phyloP scores from a whole-genome alignment of 2,329 filamentous ascomycete species.

The Elsinoe perseae region DNA sequence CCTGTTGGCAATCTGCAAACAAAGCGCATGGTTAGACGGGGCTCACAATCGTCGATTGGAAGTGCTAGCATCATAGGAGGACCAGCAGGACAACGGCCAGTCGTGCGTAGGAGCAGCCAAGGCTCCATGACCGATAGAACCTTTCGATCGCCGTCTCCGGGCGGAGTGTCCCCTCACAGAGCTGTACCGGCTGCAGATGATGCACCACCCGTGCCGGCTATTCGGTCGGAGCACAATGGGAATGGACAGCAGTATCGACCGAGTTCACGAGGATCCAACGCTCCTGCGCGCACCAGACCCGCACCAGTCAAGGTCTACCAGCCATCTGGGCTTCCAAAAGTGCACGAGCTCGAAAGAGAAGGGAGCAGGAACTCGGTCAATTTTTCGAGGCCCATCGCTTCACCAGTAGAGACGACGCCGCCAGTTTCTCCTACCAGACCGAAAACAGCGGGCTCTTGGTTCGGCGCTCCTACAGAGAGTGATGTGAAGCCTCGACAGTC shows the following conservation, averaged over 20 bases:
- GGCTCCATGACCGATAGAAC: slow-evolving; percentile 84
- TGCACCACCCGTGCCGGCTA: slow-evolving; percentile 65
- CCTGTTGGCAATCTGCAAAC: slow-evolving; percentile 77
- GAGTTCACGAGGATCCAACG: slow-evolving; percentile 21
- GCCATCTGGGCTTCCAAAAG: slow-evolving; percentile 14
- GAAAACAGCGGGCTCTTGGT: slow-evolving; percentile 28
- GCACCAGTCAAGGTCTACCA: slow-evolving; percentile 38
- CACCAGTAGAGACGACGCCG: slow-evolving; percentile 33
- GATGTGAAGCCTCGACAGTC: slow-evolving; percentile 22
- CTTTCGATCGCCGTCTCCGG: slow-evolving; percentile 68
- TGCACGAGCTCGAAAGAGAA: slow-evolving; percentile 34
- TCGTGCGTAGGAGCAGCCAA: slow-evolving; percentile 61
- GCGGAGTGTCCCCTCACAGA: slow-evolving; percentile 32
- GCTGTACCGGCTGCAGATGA: slow-evolving; percentile 23
- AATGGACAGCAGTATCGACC: slow-evolving; percentile 27
- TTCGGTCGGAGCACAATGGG: slow-evolving; percentile 44
- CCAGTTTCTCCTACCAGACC: slow-evolving; percentile 25
- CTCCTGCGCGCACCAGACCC: background rate
- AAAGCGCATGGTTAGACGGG: slow-evolving; percentile 70
- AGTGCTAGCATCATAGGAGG: slow-evolving; percentile 35
- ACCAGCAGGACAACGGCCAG: slow-evolving; percentile 28
- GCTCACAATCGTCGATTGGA: slow-evolving; percentile 61
- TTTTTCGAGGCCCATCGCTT: slow-evolving; percentile 48
- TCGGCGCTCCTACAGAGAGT: slow-evolving; percentile 27
- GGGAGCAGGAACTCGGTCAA: slow-evolving; percentile 42